Percentiles rank a stretch among this genome's conserved stretches.
These are phyloP conservation scores for Brassica nigra DNA, from an alignment of 345 rosid species.

Conservation along the genomic window DNA sequence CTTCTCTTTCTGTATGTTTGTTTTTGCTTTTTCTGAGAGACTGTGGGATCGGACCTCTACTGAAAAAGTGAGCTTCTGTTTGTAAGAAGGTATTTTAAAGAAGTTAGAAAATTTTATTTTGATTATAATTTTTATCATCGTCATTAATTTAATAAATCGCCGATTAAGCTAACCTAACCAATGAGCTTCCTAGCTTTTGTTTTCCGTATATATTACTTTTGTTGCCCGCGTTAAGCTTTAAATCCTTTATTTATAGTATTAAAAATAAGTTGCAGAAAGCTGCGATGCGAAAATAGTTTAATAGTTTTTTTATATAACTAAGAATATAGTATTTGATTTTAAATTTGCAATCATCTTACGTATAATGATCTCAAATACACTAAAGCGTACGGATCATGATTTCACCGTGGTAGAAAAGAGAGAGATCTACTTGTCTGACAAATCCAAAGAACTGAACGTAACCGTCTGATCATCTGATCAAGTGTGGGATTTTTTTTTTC, in stretches of 20 bases:
- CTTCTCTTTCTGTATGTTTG: constrained; percentile 6
- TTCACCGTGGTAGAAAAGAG: constrained; percentile 11
- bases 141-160: constrained; percentile 23
- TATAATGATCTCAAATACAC: neutral
- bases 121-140: constrained; percentile 25
- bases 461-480: constrained; percentile 22
- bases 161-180: constrained; percentile 41
- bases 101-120: constrained; percentile 35
- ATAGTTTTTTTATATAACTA: constrained; percentile 1
- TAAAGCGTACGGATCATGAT: neutral
- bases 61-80: constrained; percentile 47
- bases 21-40: constrained; percentile 19
- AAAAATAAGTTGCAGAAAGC: constrained; percentile 35
- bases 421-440: neutral
- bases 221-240: constrained; percentile 42
- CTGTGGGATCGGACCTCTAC: constrained; percentile 41
- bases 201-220: constrained; percentile 37
- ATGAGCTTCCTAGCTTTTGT: constrained; percentile 38
- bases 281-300: constrained; percentile 12
- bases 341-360: neutral
- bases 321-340: neutral
- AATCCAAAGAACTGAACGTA: neutral
- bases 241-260: constrained; percentile 22
- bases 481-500: neutral
- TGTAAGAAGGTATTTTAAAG: constrained; percentile 41